Conservation (phyloP, 2,329 filamentous ascomycete species). For the Domatiomyces catenatus region DNA sequence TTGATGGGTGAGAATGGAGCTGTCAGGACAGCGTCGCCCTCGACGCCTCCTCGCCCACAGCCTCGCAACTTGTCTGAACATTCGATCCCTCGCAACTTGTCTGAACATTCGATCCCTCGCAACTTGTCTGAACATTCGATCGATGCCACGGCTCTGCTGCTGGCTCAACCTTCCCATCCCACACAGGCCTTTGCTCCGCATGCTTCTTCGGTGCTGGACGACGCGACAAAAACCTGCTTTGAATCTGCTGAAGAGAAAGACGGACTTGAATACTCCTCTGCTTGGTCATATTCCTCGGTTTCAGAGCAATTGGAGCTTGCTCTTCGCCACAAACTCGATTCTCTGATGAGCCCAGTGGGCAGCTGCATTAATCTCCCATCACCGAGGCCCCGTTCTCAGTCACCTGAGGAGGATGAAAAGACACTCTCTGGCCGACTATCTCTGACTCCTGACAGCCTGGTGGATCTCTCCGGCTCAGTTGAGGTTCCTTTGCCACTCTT, state of each 20-base stretch:
- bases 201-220: not conserved
- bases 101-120: slow-evolving; percentile 1
- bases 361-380: not conserved
- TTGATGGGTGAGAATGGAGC: slow-evolving; percentile 13
- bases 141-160: slow-evolving; percentile 12
- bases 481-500: not conserved
- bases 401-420: not conserved
- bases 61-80: not conserved
- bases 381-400: not conserved
- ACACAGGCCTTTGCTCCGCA: not conserved
- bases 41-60: slow-evolving; percentile 9
- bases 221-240: not conserved
- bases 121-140: slow-evolving; percentile 2
- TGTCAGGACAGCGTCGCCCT: slow-evolving; percentile 7
- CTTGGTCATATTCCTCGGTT: not conserved
- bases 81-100: too few species aligned
- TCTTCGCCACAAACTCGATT: not conserved
- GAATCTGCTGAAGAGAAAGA: not conserved
- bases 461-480: not conserved
- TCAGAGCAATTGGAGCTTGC: not conserved
- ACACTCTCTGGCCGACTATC: not conserved
- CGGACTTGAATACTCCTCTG: not conserved
- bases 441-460: not conserved
- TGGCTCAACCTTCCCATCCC: slow-evolving; percentile 15
- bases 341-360: not conserved